A percentile compares a stretch with the other conserved stretches of the same genome.
Conservation (phyloP, 208 protist genomes). For the Plasmodiophora brassicae region DNA sequence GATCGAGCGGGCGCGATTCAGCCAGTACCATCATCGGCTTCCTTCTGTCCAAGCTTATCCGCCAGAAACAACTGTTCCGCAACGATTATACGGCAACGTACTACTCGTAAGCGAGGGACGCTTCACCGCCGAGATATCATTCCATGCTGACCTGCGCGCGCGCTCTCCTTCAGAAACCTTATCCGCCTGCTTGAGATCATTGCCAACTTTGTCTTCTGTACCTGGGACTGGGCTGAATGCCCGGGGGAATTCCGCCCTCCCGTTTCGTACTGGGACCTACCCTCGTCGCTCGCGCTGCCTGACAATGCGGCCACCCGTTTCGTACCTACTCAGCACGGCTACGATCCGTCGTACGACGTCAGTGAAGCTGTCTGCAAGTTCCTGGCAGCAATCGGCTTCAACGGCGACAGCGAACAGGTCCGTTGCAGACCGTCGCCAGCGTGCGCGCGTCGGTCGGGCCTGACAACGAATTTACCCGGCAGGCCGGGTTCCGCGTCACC, state of each 20-base stretch:
- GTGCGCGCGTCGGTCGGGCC: background rate
- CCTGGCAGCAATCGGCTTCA: background rate
- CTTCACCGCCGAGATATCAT: background rate
- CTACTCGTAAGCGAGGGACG: background rate
- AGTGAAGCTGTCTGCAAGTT: background rate
- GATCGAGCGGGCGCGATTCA: background rate
- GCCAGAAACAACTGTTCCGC: background rate
- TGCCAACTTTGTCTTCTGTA: background rate
- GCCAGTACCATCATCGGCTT: background rate
- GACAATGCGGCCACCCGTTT: background rate
- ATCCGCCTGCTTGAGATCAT: background rate
- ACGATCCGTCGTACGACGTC: no score
- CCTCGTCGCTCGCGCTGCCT: background rate
- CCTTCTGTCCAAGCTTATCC: background rate
- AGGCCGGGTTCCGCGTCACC: no score
- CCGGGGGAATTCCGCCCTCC: background rate
- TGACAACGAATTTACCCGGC: no score
- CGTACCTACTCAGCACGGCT: background rate
- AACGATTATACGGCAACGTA: background rate
- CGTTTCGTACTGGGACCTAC: background rate
- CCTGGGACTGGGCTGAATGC: background rate
- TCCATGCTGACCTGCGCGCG: background rate
- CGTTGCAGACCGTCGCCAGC: no score
- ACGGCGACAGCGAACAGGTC: background rate
- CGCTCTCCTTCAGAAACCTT: background rate